These are phyloP conservation scores for Lagenidium giganteum DNA, from an alignment of 352 stramenopile species.

Conservation along the genomic window DNA sequence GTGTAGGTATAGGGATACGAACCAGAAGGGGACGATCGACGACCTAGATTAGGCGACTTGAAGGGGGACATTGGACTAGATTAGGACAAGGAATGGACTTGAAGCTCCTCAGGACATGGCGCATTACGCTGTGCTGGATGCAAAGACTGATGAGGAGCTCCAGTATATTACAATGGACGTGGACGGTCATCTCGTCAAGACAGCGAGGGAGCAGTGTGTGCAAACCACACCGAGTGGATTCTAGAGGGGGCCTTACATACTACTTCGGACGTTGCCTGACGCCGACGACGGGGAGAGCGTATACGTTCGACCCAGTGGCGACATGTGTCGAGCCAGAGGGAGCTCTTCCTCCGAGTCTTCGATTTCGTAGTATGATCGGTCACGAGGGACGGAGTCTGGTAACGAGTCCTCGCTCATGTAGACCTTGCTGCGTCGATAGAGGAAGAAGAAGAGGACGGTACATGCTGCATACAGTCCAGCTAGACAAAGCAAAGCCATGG, in stretches of 20 bases:
- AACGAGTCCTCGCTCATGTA: conserved; percentile 33
- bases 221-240: conserved; percentile 7
- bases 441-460: conserved; percentile 39
- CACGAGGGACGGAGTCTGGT: conserved; percentile 36
- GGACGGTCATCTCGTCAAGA: too few species aligned
- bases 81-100: too few species aligned
- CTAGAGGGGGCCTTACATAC: background rate
- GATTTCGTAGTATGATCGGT: conserved; percentile 46
- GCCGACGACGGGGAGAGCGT: conserved; percentile 12
- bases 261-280: too few species aligned
- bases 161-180: too few species aligned
- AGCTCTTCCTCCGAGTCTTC: conserved; percentile 72
- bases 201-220: background rate
- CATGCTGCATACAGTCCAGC: conserved; percentile 50
- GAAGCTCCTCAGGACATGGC: too few species aligned
- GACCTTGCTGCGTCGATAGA: conserved; percentile 53
- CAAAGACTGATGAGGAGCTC: too few species aligned
- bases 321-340: conserved; percentile 63
- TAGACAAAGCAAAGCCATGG: conserved; percentile 10
- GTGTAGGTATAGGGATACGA: too few species aligned
- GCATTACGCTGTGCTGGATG: too few species aligned
- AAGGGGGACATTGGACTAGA: too few species aligned
- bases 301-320: conserved; percentile 30
- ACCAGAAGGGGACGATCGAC: too few species aligned
- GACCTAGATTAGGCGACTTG: too few species aligned